These are phyloP conservation scores for Tubosaeta sp. DNA, from an alignment of 768 basidiomycete species.

Conservation along the genomic window DNA sequence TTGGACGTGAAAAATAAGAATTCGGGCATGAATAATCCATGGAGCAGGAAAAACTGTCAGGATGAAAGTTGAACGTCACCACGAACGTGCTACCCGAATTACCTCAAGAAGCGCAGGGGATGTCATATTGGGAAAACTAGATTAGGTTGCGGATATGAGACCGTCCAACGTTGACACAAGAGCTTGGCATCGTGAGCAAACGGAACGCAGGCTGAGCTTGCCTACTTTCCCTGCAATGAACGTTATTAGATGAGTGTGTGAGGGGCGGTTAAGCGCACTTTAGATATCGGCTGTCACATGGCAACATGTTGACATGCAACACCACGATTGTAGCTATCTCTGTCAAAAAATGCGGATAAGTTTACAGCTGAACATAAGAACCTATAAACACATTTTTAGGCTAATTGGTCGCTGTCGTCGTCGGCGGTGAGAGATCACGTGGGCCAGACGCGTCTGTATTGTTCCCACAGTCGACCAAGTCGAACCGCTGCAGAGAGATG, in stretches of 20 bases:
- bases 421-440: conserved; percentile 18
- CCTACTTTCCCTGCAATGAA: background rate
- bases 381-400: background rate
- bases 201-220: background rate
- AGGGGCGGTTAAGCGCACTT: conserved; percentile 4
- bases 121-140: background rate
- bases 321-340: conserved; percentile 1
- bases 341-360: background rate
- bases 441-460: conserved; percentile 23
- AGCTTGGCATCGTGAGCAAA: background rate
- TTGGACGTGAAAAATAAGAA: background rate
- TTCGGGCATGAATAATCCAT: conserved; percentile 3
- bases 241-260: background rate
- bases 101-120: conserved; percentile 10
- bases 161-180: background rate
- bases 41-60: conserved; percentile 13
- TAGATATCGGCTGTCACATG: conserved; percentile 5
- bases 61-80: background rate
- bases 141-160: conserved; percentile 8
- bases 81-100: conserved; percentile 11
- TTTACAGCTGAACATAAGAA: background rate
- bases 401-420: background rate
- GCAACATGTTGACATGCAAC: conserved; percentile 10
- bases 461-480: conserved; percentile 21
- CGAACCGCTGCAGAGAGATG: conserved; percentile 8